Base-by-base conservation (phyloP, 768 basidiomycete species). In the Lactifluus piperatus region DNA sequence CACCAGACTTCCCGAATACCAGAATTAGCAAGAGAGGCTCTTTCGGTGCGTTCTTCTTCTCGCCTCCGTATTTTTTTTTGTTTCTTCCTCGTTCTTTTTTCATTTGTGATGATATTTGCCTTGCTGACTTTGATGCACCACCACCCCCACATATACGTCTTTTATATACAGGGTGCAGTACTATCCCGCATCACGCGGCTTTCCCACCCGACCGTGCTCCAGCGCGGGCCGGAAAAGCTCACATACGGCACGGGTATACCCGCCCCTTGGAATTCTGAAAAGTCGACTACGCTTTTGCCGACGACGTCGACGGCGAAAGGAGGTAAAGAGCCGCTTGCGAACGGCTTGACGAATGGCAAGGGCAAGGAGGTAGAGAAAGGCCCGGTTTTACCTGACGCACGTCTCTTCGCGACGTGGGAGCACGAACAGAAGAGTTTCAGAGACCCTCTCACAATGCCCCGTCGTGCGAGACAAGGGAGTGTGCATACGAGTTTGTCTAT, bases 1-100 rank as follows among this genome's bases (percentile, higher is more conserved):
- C 79, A 84, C 54, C 85, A 88, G 62, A 73, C 74, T 1, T 84
- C 83, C 13, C 74, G 85, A 55, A 75, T 90, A 47, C 86, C 86
- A 7, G 80, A 83, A 52, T 73, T 91, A 47, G 81, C 87, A 9
- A 76, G 83, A 26, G 75, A 78, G 61, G 79, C 86, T 10, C 79
- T 91, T 50, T 81, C 86, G 36, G 88, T 89, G 68, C 61, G 84
- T 76, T 22, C 24, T 32, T 39, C 51, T 18, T 16, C 2, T 10
- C 18, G 30, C 2, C 14, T 20, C 1, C 24, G 20, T 37, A 29
- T 18, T 24, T 6, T 6, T n/a, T 44, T 14, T 46, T 11, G 37
- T 6, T 30, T 30, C 30, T 4, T 8, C 30, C 30, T 30, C 30
- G n/a, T n/a, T n/a, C n/a, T n/a, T n/a, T n/a, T n/a, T n/a, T n/a